A percentile compares a stretch with the other conserved stretches of the same genome.
Conservation (phyloP, 1,284 basidiomycete genomes). For the Lignosus rhinocerotis region DNA sequence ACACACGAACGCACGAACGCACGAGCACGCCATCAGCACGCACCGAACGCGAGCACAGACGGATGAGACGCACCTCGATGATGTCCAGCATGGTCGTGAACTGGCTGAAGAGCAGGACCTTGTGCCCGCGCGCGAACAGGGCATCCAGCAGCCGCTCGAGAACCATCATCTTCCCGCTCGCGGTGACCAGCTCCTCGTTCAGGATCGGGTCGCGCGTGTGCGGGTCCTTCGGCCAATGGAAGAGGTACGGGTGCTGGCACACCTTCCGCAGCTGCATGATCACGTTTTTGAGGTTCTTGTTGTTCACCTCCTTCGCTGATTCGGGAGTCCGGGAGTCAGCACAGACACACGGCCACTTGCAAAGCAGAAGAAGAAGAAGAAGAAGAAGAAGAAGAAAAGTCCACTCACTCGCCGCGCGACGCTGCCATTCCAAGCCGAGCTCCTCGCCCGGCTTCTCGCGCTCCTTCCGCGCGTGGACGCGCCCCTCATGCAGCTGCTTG, state of each 20-base stretch:
- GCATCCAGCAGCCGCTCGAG: conserved; percentile 86
- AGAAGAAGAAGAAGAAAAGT: no score
- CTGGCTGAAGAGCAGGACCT: conserved; percentile 92
- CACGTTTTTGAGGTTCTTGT: conserved; percentile 89
- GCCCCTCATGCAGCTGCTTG: conserved; percentile 55
- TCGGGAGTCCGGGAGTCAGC: conserved; percentile 8
- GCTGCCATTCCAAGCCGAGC: conserved; percentile 54
- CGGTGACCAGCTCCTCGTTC: conserved; percentile 78
- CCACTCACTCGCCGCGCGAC: conserved; percentile 60
- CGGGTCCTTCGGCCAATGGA: conserved; percentile 84
- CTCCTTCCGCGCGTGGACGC: conserved; percentile 33
- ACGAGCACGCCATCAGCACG: background rate
- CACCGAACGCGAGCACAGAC: background rate
- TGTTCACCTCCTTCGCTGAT: conserved; percentile 82
- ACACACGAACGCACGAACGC: conserved; percentile 2
- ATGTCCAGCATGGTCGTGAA: conserved; percentile 97
- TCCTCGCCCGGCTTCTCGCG: conserved; percentile 41
- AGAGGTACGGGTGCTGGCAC: conserved; percentile 92
- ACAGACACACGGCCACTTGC: no score
- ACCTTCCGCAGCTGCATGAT: conserved; percentile 96
- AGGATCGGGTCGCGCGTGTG: conserved; percentile 59
- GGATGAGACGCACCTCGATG: conserved; percentile 64
- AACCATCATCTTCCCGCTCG: conserved; percentile 96
- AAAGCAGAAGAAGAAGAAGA: no score
- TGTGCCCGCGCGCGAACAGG: conserved; percentile 83